Conservation (phyloP, 2,329 filamentous ascomycete genomes). For the Xylariaceae sp. region DNA sequence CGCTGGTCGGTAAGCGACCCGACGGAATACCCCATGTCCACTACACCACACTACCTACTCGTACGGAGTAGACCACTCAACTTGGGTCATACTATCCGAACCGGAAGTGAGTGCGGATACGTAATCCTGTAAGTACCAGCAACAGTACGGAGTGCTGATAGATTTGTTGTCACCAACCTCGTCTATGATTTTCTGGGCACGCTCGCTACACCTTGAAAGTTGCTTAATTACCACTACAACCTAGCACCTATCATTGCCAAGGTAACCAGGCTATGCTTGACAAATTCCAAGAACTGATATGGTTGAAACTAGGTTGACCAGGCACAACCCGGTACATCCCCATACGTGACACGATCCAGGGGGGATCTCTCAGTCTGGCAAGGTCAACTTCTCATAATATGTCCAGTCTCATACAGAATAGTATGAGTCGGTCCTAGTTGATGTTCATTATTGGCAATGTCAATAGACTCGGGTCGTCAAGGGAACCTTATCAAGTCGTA, state of each 20-base stretch:
- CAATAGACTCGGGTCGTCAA: slow-evolving; percentile 4
- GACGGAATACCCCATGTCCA: slow-evolving; percentile 1
- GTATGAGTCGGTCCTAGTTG: neutral
- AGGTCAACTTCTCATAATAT: neutral
- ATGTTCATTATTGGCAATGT: neutral
- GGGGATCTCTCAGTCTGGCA: neutral
- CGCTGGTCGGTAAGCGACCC: neutral
- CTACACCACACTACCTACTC: neutral
- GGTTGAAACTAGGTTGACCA: neutral
- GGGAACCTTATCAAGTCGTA: neutral
- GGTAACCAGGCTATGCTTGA: neutral
- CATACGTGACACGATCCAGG: no score
- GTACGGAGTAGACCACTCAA: neutral
- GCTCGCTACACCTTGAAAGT: slow-evolving; percentile 1
- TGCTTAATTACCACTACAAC: neutral
- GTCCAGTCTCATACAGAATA: neutral
- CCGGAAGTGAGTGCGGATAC: neutral
- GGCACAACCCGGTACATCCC: neutral
- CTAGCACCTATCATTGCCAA: neutral
- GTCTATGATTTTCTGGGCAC: neutral
- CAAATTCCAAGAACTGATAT: neutral
- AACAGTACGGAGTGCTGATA: neutral
- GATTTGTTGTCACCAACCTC: neutral
- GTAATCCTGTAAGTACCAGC: neutral
- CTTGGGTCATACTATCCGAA: neutral